phyloP scores from a whole-genome alignment of 2,329 filamentous ascomycete species.

The Grosmannia serpens region DNA sequence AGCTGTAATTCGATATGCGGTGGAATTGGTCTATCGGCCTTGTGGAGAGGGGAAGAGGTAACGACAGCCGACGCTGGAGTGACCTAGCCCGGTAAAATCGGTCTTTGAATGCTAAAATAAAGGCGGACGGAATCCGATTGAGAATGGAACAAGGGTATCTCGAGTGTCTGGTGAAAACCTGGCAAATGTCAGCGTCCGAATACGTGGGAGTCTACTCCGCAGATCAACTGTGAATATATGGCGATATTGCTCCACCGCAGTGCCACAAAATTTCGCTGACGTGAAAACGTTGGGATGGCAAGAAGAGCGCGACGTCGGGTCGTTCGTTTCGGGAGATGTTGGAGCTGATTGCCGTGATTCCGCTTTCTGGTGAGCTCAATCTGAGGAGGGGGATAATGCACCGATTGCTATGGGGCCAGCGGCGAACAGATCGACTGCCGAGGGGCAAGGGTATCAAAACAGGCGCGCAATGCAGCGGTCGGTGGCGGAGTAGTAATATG shows the following conservation, averaged over 20 bases:
- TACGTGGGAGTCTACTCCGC: not conserved
- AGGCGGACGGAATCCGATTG: not conserved
- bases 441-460: not conserved
- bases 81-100: not conserved
- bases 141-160: constrained; percentile 1
- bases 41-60: not conserved
- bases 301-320: not conserved
- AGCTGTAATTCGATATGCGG: not conserved
- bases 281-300: not conserved
- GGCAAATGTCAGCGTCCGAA: not conserved
- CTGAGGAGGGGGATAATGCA: not conserved
- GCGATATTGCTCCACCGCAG: not conserved
- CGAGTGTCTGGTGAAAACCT: not conserved
- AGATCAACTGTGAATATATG: not conserved
- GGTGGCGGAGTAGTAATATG: not conserved
- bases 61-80: no score
- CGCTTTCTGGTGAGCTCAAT: not conserved
- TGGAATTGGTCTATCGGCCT: not conserved
- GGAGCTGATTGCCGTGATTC: not conserved
- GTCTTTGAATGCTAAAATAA: not conserved
- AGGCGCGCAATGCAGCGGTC: not conserved
- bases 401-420: not conserved
- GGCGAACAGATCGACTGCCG: not conserved
- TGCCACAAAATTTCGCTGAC: not conserved
- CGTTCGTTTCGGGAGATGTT: not conserved